phyloP scores from a whole-genome alignment of 371 early-diverging fungal species.

The Apophysomyces trapeziformis region DNA sequence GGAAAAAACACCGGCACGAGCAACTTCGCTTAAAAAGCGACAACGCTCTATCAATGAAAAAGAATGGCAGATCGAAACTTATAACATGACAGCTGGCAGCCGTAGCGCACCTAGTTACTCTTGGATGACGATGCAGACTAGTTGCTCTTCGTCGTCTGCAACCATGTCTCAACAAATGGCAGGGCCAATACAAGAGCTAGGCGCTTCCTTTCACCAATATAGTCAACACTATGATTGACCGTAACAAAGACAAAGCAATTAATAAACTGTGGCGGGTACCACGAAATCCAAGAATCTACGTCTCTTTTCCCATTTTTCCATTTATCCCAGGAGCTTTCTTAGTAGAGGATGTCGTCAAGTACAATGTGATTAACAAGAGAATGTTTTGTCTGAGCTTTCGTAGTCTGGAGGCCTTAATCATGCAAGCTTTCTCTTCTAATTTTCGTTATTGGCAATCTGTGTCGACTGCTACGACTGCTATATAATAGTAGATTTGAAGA shows the following conservation, averaged over 20 bases:
- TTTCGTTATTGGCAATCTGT: too few species aligned
- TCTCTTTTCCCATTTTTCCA: too few species aligned
- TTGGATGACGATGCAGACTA: not conserved
- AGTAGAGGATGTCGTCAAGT: too few species aligned
- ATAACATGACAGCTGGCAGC: not conserved
- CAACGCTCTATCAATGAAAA: not conserved
- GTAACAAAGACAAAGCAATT: not conserved
- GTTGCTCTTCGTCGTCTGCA: not conserved
- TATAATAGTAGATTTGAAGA: too few species aligned
- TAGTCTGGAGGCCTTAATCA: too few species aligned
- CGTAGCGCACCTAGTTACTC: not conserved
- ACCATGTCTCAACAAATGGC: not conserved
- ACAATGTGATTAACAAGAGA: too few species aligned
- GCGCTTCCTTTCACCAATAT: not conserved
- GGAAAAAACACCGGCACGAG: not conserved
- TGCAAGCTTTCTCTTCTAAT: too few species aligned
- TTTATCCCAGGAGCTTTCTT: too few species aligned
- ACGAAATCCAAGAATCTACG: not conserved
- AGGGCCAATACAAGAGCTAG: not conserved
- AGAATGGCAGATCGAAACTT: not conserved
- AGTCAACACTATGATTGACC: not conserved
- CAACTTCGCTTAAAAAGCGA: not conserved
- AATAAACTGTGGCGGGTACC: constrained; percentile 3
- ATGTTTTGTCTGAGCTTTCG: too few species aligned
- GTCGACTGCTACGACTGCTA: too few species aligned